Base-by-base conservation (phyloP, 2,329 filamentous ascomycete species). In the Neoarthrinium moseri region DNA sequence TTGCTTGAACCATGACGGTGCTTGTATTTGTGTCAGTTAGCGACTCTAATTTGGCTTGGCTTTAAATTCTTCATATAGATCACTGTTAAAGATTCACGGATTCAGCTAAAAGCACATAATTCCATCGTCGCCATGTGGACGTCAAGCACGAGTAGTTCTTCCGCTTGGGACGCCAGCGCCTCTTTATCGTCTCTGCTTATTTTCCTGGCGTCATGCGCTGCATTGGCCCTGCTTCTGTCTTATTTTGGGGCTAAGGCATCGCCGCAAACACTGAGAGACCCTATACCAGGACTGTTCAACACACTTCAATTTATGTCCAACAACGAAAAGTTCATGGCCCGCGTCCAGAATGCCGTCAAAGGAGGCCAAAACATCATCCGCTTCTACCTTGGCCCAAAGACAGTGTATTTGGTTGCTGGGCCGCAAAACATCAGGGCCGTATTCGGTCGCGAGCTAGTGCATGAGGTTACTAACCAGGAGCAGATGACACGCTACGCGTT, bases 371-470 rank as follows among this genome's bases (percentile, higher is more conserved):
- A n/a, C 3, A 15, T 34, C n/a, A 23, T 23, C 17, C 7, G 17
- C 5, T 55, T 54, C 34, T 43, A 43, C 18, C n/a, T 55, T 3
- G 52, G 52, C 1, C 21, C 8, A 0, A 41, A 18, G 15, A 12
- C 7, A 6, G 36, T 46, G 1, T 57, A 57, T 27, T 24, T 56
- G 4, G 38, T 56, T 2, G 35, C 43, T 0, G 56, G 53, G 3
- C 15, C 46, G 1, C 23, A 40, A 4, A 55, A 57, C 23, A 34
- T 60, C 2, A 45, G 54, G 34, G 46, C 51, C 22, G 11, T 58
- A 5, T 52, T 51, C 20, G 23, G 41, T 17, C 20, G 48, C 2
- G 26, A 47, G 4, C 15, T 20, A 4, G 33, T 35, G 11, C 18
- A 43, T 4, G 33, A 26, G 2, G 24, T 55, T 4, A 42, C 37